These are phyloP conservation scores for Suhomyces vadensis DNA, from an alignment of 805 yeast genomes.

Conservation along the genomic window DNA sequence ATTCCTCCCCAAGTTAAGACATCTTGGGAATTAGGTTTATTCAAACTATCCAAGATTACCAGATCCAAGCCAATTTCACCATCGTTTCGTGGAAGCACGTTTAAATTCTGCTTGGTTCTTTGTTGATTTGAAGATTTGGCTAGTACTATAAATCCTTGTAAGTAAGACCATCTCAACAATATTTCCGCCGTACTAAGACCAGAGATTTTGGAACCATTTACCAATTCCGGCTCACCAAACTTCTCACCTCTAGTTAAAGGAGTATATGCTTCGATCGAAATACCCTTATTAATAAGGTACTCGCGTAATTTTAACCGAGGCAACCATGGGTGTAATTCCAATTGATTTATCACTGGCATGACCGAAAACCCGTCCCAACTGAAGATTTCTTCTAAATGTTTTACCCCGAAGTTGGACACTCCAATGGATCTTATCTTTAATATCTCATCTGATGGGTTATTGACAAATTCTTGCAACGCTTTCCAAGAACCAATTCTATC, in stretches of 20 bases:
- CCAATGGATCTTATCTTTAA: conserved; percentile 63
- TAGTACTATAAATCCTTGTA: conserved; percentile 51
- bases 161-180: conserved; percentile 69
- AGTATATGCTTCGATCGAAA: conserved; percentile 73
- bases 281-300: conserved; percentile 54
- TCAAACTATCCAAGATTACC: conserved; percentile 36
- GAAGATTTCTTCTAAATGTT: conserved; percentile 61
- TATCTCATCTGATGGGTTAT: conserved; percentile 35
- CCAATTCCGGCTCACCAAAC: conserved; percentile 54
- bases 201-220: conserved; percentile 49
- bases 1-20: conserved; percentile 31
- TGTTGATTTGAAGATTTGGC: conserved; percentile 50
- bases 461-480: conserved; percentile 72
- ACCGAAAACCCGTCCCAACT: conserved; percentile 45
- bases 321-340: conserved; percentile 84
- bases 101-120: conserved; percentile 56
- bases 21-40: conserved; percentile 37
- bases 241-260: conserved; percentile 71
- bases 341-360: conserved; percentile 70
- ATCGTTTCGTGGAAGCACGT: conserved; percentile 43
- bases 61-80: conserved; percentile 44
- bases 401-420: conserved; percentile 72
- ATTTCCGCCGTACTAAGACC: conserved; percentile 60
- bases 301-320: conserved; percentile 65
- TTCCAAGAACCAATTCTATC: conserved; percentile 62